Base-by-base conservation (phyloP, 2,329 filamentous ascomycete genomes). In the Chrysoporthe deuterocubensis region DNA sequence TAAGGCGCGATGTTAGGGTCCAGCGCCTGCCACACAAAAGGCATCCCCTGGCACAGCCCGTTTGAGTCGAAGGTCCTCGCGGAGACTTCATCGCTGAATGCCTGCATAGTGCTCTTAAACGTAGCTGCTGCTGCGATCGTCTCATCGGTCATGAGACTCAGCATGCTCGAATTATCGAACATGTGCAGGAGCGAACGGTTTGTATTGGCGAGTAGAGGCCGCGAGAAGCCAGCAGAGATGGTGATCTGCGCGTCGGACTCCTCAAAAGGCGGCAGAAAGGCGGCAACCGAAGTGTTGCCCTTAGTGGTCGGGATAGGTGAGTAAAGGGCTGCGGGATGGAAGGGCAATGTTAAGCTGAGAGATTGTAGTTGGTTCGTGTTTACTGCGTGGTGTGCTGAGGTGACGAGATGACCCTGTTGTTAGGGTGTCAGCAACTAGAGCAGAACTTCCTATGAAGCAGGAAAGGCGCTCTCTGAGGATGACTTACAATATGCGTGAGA, bases 41-140 rank as follows among this genome's bases (percentile, higher is more conserved):
- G 83, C 82, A 83, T 83, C 1, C 81, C 82, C 68, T 80, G 76
- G 70, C 77, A 78, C 57, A 84, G 74, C 0, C 82, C 83, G 5
- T 80, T 59, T 3, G 66, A 67, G 68, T 81, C 81, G 73, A 85
- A 84, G 0, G 32, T 69, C n/a, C 81, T 77, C 6, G 67, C 73
- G n/a, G 73, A 73, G 11, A 84, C 73, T 40, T 74, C 70, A 3
- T 72, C 64, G 71, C 82, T 83, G 54, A 83, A 76, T 3, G 56
- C 69, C 65, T 73, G 60, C 80, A 84, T 82, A 21, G 71, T 69
- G 13, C 48, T 64, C 71, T 74, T 75, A 70, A 83, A 84, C 3
- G 34, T 66, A 8, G 64, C 67, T 8, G 79, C 79, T 3, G 82
- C 82, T 0, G 63, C 64, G 37, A 64, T 68, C 1, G 78, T 78